phyloP scores from a whole-genome alignment of 768 basidiomycete genomes.

The Termitomyces sp. region DNA sequence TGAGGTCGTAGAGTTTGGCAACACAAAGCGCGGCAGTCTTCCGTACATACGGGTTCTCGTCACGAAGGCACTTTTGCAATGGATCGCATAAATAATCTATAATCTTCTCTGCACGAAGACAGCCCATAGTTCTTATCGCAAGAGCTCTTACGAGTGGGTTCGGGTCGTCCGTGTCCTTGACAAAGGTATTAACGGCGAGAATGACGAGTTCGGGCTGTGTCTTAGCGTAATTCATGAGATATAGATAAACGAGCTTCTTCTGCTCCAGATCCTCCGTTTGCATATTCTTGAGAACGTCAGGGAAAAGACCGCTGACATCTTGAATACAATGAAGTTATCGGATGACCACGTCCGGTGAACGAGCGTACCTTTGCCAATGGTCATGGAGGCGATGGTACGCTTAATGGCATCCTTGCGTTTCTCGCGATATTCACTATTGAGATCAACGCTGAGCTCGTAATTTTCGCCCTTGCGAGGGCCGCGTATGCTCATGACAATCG shows the following conservation, averaged over 20 bases:
- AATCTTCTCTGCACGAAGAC: constrained; percentile 96
- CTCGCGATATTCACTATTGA: constrained; percentile 95
- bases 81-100: constrained; percentile 98
- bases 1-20: constrained; percentile 95
- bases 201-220: constrained; percentile 99
- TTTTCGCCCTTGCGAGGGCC: constrained; percentile 84
- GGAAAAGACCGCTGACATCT: constrained; percentile 94
- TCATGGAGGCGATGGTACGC: constrained; percentile 96
- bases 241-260: constrained; percentile 99
- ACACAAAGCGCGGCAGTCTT: constrained; percentile 98
- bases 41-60: constrained; percentile 97
- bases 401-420: constrained; percentile 99
- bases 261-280: constrained; percentile 99
- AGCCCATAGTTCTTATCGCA: constrained; percentile 97
- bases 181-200: constrained; percentile 97
- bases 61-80: constrained; percentile 82
- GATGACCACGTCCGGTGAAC: not conserved
- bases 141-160: constrained; percentile 96
- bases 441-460: constrained; percentile 93
- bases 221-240: constrained; percentile 99
- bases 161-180: constrained; percentile 93
- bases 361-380: constrained; percentile 87
- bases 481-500: constrained; percentile 44
- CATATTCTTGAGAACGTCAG: constrained; percentile 99
- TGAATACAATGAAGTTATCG: constrained; percentile 5